Evolutionary conservation across 352 stramenopile genomes (phyloP), one percentile per base, ranked within the genome.

Genomic region (Globisporangium barbulae): DNA sequence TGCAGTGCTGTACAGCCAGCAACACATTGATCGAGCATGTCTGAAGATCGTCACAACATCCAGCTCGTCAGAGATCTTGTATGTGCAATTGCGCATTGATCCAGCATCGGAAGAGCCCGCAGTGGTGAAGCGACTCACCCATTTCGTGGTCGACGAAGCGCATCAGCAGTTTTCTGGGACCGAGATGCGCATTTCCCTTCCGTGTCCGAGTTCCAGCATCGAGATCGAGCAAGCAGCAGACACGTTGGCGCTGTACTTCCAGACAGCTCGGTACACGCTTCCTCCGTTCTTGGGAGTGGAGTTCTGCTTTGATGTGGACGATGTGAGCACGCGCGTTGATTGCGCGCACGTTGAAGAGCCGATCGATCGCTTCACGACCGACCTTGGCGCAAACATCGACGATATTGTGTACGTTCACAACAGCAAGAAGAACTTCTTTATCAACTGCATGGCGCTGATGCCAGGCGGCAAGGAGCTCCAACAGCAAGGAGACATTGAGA

Each of bases 151-250:
- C 4, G 57, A 79, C 53, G 83, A 91, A 68, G 60, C 62, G 4
- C 83, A 94, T 41, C 66, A 83, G 12, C 61, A 76, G 33, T 93
- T 94, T 54, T 93, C 85, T 3, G 85, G 85, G 13, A 94, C 85
- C 8, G 83, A 94, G 52, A 89, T 94, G 76, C 72, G 81, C 8
- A 60, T 94, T 35, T 73, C 73, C 10, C 69, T 94, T 31, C 83
- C 85, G 21, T 75, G 58, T 50, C 81, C 83, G 44, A 54, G 65
- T 1, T 53, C 59, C 48, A 42, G 33, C 15, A 5, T n/a, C 13
- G 68, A 86, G 1, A n/a, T 89, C 6, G 77, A 85, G 30, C 72
- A 74, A 21, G 80, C 73, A 30, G 74, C 77, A 9, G 76, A 88
- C 33, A 68, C 61, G 15, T 57, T 94, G 22, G 69, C 78, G 8